Base-by-base conservation (phyloP, 192 early-diverging fungal species). In the Diversispora eburnea region DNA sequence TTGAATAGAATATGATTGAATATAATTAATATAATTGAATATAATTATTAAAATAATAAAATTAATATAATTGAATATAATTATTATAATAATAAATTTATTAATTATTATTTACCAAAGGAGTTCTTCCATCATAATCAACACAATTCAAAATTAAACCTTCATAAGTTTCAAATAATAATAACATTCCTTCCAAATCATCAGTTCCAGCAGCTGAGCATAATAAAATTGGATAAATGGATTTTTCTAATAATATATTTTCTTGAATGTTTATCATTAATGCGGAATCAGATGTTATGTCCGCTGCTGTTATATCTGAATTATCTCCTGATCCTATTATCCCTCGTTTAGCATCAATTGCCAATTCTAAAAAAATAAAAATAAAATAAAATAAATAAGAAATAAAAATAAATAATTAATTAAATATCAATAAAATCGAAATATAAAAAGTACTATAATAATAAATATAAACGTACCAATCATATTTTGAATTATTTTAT, bases 191-290 rank as follows among this genome's bases (percentile, higher is more conserved):
- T 33, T 92, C 91, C 4, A 97, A 63, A 76, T 98, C 96, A 46
- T 91, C 92, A 33, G 85, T 89, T n/a, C 89, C 85, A 3, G 92
- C 92, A 3, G 94, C 92, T 19, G 94, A 90, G 74, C 96, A 94
- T 51, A 96, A 79, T 17, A 97, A 76, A 43, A 97, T 88, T 0
- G 95, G 94, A 51, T 91, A 89, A 33, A 98, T 81, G 8, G 92
- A 83, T 54, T 86, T 86, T 74, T 95, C 92, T 33, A 95, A 85
- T 19, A 89, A 84, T 15, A 67, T 59, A 1, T 56, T 66, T 55
- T 70, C 70, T 46, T 55, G 41, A 17, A 75, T 55, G 3, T 69
- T 59, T 4, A 68, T 51, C 61, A 48, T 67, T 22, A 69, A 64
- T 17, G 74, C 77, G 8, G 72, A 48, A 20, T 77, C 25, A 2